Evolutionary conservation across 2,329 filamentous ascomycete species (phyloP), one percentile per base, ranked within the genome.

Genomic region (Ceratocystis cubensis): DNA sequence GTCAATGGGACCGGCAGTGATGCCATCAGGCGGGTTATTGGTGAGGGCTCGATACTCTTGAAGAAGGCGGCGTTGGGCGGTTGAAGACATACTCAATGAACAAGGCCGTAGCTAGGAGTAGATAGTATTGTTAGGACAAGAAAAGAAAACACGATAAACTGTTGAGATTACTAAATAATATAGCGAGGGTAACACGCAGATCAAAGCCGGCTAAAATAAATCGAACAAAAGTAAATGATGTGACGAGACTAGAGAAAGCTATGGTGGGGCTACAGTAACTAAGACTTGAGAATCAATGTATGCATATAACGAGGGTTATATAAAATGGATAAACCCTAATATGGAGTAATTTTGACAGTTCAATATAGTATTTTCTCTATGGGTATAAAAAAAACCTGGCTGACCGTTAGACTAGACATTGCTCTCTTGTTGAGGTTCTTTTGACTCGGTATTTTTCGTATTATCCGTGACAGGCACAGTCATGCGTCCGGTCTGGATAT

Each of bases 31-130:
- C 0, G 93, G 91, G 77, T 95, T 94, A 73, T 91, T 93, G 70
- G 91, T 94, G 69, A 99, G 87, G 70, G 89, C 86, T 74, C 90
- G 90, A 81, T 99, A 99, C 81, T 99, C 94, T 78, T 93, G 89
- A 75, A 97, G 91, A 71, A 99, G 88, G 53, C 94, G 91, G 71
- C 85, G 84, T 75, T 87, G 85, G 71, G 85, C 84, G 68, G 84
- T 86, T 37, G 83, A 83, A 69, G 81, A 79, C 61, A 83, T 78
- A 84, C 85, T 67, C 10, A 13, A 41, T 13, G 37, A 63, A 56
- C 48, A 64, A 22, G 30, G 10, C 22, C 20, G 20, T 41, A 10
- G 10, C 17, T 41, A 50, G 25, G 57, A 61, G 64, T 25, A 61
- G 20, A 17, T 41, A 33, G n/a, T 28, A n/a, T 53, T 64, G 46